Percentiles rank a stretch among this genome's conserved stretches.
Evolutionary conservation across 768 basidiomycete genomes (phyloP).

Genomic region (Polyporus arcularius): DNA sequence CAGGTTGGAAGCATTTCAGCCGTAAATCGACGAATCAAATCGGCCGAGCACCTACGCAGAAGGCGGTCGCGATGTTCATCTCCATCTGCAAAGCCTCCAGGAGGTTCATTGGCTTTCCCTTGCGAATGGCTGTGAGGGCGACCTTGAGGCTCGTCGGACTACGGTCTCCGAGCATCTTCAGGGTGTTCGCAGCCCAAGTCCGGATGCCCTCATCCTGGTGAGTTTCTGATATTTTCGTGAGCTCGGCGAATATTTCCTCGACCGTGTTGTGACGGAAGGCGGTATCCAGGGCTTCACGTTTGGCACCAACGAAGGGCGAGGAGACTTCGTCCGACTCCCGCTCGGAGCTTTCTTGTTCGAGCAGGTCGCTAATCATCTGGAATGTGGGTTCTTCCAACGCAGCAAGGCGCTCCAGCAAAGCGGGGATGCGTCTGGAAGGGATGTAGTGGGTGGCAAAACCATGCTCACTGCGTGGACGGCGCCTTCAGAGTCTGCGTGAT

Average conservation of each 20-base stretch:
- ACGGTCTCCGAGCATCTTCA: constrained; percentile 60
- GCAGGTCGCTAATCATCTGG: constrained; percentile 63
- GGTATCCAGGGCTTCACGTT: constrained; percentile 76
- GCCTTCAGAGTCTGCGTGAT: background rate
- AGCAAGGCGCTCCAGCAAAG: constrained; percentile 68
- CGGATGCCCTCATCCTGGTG: constrained; percentile 49
- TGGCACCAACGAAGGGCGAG: constrained; percentile 55
- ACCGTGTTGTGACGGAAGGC: constrained; percentile 76
- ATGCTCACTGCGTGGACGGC: constrained; percentile 60
- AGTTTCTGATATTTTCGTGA: constrained; percentile 44
- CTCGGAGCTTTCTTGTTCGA: constrained; percentile 65
- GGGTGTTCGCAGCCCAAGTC: constrained; percentile 75
- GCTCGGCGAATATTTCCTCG: constrained; percentile 63
- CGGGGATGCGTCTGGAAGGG: constrained; percentile 71
- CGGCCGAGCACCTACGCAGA: constrained; percentile 63
- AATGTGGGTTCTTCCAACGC: constrained; percentile 49
- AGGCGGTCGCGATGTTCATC: constrained; percentile 84
- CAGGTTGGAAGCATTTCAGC: background rate
- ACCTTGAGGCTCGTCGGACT: constrained; percentile 95
- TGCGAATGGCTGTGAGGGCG: constrained; percentile 75
- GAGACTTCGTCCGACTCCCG: constrained; percentile 56
- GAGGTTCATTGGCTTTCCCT: constrained; percentile 64
- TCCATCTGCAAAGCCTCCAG: constrained; percentile 80
- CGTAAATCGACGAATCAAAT: background rate
- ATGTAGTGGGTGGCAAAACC: constrained; percentile 96